Percentiles rank a stretch among this genome's conserved stretches.
These are phyloP conservation scores for Angomonas deanei DNA, from an alignment of 208 protist genomes.

Conservation along the genomic window DNA sequence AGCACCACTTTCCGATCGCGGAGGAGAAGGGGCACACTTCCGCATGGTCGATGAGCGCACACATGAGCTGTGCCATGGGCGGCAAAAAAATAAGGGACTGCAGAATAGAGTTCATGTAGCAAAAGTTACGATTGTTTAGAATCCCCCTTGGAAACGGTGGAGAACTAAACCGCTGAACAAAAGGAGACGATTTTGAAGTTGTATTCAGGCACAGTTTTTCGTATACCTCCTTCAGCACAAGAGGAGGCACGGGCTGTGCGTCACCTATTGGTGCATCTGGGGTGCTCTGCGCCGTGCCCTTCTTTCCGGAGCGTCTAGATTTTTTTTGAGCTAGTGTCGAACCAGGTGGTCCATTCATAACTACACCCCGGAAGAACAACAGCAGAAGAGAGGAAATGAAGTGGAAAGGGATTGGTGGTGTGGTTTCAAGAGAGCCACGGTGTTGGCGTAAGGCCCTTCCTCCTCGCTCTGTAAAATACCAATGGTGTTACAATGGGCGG, in stretches of 20 bases:
- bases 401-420: neutral
- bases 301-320: neutral
- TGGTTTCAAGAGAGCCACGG: too few species aligned
- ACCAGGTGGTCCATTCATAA: conserved; percentile 22
- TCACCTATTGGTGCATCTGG: neutral
- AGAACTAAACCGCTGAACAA: conserved; percentile 28
- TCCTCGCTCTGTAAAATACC: too few species aligned
- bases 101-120: conserved; percentile 81
- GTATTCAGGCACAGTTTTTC: neutral
- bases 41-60: conserved; percentile 27
- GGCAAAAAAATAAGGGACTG: conserved; percentile 63
- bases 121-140: conserved; percentile 74
- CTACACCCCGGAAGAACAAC: neutral
- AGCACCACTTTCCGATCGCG: conserved; percentile 50
- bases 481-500: neutral
- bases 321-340: conserved; percentile 11
- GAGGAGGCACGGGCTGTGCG: neutral
- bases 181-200: neutral
- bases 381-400: conserved; percentile 6
- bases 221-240: neutral
- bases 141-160: conserved; percentile 55
- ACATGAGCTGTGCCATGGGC: conserved; percentile 58
- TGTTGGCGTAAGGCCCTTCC: too few species aligned
- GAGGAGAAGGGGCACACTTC: conserved; percentile 37
- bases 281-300: too few species aligned